phyloP scores from a whole-genome alignment of 768 basidiomycete species.

The Psilocybe sp. region DNA sequence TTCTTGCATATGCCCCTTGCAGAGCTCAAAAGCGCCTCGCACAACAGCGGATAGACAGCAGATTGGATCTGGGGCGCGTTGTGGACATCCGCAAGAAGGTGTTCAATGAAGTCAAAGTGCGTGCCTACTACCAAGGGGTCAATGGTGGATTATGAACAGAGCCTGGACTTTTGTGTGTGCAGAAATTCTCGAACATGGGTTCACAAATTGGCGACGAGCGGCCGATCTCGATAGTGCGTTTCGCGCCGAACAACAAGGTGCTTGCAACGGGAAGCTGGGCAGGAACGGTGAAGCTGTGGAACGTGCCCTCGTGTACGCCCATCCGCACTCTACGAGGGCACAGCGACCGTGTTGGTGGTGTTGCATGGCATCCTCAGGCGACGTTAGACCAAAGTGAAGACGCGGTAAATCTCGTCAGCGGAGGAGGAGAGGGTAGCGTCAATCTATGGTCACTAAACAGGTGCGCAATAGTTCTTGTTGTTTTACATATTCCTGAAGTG shows the following conservation, averaged over 20 bases:
- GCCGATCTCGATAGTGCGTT: constrained; percentile 90
- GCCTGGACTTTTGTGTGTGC: neutral
- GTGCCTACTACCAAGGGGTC: constrained; percentile 12
- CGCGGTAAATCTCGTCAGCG: constrained; percentile 82
- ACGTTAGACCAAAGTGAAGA: constrained; percentile 66
- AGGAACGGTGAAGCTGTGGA: constrained; percentile 93
- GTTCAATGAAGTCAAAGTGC: constrained; percentile 85
- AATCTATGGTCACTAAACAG: constrained; percentile 87
- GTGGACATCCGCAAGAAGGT: constrained; percentile 92
- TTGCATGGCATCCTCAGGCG: constrained; percentile 97
- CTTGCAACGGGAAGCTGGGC: constrained; percentile 97
- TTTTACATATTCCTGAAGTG: neutral
- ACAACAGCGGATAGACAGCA: constrained; percentile 89
- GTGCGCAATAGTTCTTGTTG: constrained; percentile 35
- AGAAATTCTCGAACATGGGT: constrained; percentile 91
- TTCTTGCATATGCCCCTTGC: constrained; percentile 39
- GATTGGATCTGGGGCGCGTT: constrained; percentile 81
- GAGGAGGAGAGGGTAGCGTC: constrained; percentile 83
- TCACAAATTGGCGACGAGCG: constrained; percentile 98
- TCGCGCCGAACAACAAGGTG: constrained; percentile 86
- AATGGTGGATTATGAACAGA: neutral
- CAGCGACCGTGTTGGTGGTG: constrained; percentile 87
- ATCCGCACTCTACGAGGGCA: constrained; percentile 80
- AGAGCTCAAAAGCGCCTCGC: constrained; percentile 95
- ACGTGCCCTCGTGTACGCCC: constrained; percentile 85